These are phyloP conservation scores for Lactarius indigo DNA, from an alignment of 768 basidiomycete species.

Conservation along the genomic window DNA sequence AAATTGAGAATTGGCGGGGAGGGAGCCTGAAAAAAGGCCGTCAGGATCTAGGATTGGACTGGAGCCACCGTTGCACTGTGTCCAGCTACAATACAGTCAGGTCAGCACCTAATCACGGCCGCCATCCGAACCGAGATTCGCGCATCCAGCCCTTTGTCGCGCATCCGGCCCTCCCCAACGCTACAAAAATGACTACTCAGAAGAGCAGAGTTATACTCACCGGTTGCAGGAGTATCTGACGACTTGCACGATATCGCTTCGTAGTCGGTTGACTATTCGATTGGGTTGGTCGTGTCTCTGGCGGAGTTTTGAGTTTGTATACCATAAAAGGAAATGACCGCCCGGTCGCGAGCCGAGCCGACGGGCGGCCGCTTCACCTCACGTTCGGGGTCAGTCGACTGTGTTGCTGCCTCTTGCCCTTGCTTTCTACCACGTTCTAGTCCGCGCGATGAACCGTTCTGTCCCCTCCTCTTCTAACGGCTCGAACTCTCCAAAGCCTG, in stretches of 20 bases:
- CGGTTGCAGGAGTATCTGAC: neutral
- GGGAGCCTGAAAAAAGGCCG: slow-evolving; percentile 30
- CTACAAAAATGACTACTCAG: neutral
- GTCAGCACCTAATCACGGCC: slow-evolving; percentile 27
- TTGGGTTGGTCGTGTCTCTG: neutral
- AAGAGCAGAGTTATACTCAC: slow-evolving; percentile 6
- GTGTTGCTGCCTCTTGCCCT: neutral
- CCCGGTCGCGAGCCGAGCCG: neutral
- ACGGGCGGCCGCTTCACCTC: neutral
- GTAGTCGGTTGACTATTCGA: neutral
- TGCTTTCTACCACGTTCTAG: neutral
- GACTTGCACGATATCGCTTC: neutral
- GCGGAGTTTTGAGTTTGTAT: slow-evolving; percentile 10
- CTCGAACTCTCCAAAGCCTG: slow-evolving; percentile 7
- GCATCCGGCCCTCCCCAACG: slow-evolving; percentile 15
- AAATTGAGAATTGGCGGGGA: slow-evolving; percentile 30
- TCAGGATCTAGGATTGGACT: slow-evolving; percentile 28
- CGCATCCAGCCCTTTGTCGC: slow-evolving; percentile 36
- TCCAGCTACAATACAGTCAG: slow-evolving; percentile 30
- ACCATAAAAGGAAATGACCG: slow-evolving; percentile 1
- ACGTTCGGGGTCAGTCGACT: neutral
- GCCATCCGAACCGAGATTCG: slow-evolving; percentile 31
- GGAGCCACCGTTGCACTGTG: slow-evolving; percentile 36
- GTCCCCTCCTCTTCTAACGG: neutral
- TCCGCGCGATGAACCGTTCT: neutral